Evolutionary conservation across 192 early-diverging fungal genomes (phyloP), one percentile per base, ranked within the genome.

Genomic region (Coemansia erecta): DNA sequence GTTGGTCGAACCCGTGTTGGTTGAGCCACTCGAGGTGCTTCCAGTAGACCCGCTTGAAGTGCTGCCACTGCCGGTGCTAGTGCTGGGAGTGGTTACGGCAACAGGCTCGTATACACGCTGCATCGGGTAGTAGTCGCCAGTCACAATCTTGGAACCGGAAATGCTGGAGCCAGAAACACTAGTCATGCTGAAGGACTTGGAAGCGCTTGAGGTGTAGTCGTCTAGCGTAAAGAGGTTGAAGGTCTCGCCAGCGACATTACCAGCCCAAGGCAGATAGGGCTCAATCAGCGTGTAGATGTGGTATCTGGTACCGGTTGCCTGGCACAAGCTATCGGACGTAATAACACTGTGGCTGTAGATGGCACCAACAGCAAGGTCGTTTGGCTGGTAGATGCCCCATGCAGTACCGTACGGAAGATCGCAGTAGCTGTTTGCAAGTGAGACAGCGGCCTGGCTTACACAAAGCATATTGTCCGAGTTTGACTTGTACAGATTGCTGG

Each of bases 261-360:
- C 45, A 6, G 64, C 64, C 74, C 74, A 77, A 2, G 50, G 61
- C 5, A 61, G 52, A 45, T 67, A 77, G 23, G 68, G 68, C 54
- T 70, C 57, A n/a, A 77, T 51, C 63, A 77, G 51, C 7, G 64
- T 70, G 50, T 71, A 77, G 57, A 67, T 62, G 53, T 77, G 68
- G 54, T 61, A 71, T 44, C 63, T 60, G 31, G 59, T 66, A 3
- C 64, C 68, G 0, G 59, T 61, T 43, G 39, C 44, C 22, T 68
- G 67, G 55, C 73, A 76, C 44, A 76, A 42, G 22, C 56, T 52
- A 23, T 26, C 37, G 26, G 19, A 51, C 51, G 53, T 77, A 8
- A 71, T 49, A 1, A 63, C 52, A 13, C 56, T 63, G 53, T 77
- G 63, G 53, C 74, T 71, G 58, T 77, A 77, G 22, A 77, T 46